Base-by-base conservation (phyloP, 2,329 filamentous ascomycete species). In the Parastagonospora nodorum region DNA sequence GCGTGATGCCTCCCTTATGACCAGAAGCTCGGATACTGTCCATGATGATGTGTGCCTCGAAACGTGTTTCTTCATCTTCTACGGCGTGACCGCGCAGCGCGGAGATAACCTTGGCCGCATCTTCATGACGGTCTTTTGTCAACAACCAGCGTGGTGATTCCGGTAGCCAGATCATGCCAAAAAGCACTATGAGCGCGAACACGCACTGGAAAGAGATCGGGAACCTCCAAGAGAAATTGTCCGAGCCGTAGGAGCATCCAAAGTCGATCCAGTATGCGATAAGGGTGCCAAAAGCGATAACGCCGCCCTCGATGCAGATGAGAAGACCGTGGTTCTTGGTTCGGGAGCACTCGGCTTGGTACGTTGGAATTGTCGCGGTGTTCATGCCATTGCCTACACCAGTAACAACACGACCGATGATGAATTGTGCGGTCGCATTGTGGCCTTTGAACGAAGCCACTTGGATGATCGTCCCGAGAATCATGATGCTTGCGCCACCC, bases 71-170 rank as follows among this genome's bases (percentile, higher is more conserved):
- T 8, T 78, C 74, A 55, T 82, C 79, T 40, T 85, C 78, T 5
- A 81, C 55, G 40, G 82, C 61, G 19, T 69, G 66, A 9, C 78
- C 78, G 40, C 72, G 73, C 5, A 84, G 76, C 5, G 79, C 80
- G 10, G 80, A 78, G 29, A 83, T 77, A 11, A 82, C 80, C 14
- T 75, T 73, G 35, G 76, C 74, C 3, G 86, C 87, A 60, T 88
- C 81, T 15, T 86, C 83, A 48, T 82, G 76, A 8, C 82, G 81
- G 62, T 87, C 85, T 72, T 86, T 85, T 63, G 80, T 80, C 58
- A 88, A 76, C 10, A 89, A 80, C 75, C 81, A 89, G 42, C 86
- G 81, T 0, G 86, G 87, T 0, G 82, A 85, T 69, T 89, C 87
- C 2, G 86, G 86, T 5, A 88, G 62, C 44, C 73, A 67, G 48